Percentiles rank a stretch among this genome's conserved stretches.
phyloP scores from a whole-genome alignment of 305 asterid species.

The Solanum aculeatissimum region DNA sequence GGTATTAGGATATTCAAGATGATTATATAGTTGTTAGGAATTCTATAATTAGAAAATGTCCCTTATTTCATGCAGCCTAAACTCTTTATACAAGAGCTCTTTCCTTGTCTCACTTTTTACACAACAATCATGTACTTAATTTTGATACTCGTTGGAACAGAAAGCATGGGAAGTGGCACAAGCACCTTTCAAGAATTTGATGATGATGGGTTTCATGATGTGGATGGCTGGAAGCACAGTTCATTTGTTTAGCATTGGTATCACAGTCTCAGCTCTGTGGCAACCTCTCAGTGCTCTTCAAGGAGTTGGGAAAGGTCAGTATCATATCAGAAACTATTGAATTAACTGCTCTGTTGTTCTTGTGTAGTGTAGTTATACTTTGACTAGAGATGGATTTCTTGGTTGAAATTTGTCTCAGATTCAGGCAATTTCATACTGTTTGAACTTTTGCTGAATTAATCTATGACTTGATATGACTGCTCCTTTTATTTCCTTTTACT shows the following conservation, averaged over 20 bases:
- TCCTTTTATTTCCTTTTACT: not conserved
- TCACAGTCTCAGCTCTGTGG: conserved; percentile 89
- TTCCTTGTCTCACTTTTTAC: not conserved
- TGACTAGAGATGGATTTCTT: not conserved
- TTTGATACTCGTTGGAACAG: conserved; percentile 27
- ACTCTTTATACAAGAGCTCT: not conserved
- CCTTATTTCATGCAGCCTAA: not conserved
- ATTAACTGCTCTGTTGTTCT: not conserved
- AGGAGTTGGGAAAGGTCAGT: conserved; percentile 80
- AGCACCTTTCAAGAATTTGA: conserved; percentile 86
- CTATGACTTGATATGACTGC: not conserved
- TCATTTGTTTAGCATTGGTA: conserved; percentile 91
- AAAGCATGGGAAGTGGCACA: conserved; percentile 99
- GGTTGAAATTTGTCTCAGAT: not conserved
- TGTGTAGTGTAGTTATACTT: not conserved
- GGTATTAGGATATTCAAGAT: not conserved
- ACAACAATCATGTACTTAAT: not conserved
- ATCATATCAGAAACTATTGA: not conserved
- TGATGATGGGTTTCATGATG: conserved; percentile 99
- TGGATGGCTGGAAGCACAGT: conserved; percentile 99
- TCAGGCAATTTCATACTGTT: not conserved
- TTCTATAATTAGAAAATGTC: not conserved
- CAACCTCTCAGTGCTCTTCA: conserved; percentile 96
- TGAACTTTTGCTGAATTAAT: not conserved
- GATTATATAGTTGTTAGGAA: not conserved